phyloP scores from a whole-genome alignment of 805 yeast genomes.

The Suhomyces prunicola region DNA sequence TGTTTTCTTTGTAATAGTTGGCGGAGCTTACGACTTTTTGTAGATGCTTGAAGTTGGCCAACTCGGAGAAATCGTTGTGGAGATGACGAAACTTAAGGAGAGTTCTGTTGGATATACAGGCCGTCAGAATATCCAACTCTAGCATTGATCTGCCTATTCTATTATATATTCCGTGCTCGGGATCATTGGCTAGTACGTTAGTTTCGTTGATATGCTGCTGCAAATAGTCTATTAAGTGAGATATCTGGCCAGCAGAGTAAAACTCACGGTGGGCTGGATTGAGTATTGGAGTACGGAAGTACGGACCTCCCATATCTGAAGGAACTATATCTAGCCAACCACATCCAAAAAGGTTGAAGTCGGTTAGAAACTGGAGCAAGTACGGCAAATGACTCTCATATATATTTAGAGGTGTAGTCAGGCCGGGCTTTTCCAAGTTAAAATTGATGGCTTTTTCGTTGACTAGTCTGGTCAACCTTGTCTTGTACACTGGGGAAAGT shows the following conservation, averaged over 20 bases:
- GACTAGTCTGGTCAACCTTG: conserved; percentile 50
- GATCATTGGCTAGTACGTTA: conserved; percentile 27
- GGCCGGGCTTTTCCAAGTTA: background rate
- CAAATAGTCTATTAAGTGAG: conserved; percentile 15
- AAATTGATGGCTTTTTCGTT: conserved; percentile 20
- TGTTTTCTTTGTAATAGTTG: background rate
- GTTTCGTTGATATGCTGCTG: conserved; percentile 16
- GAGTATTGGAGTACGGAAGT: conserved; percentile 56
- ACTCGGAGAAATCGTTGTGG: conserved; percentile 50
- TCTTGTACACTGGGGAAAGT: conserved; percentile 56
- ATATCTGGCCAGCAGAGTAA: conserved; percentile 2
- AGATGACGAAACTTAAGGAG: conserved; percentile 42
- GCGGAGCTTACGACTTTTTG: background rate
- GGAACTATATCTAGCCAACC: conserved; percentile 58
- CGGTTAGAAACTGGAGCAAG: conserved; percentile 72
- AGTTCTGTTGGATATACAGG: conserved; percentile 56
- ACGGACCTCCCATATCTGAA: conserved; percentile 10
- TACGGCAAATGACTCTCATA: conserved; percentile 83
- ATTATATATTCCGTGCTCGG: conserved; percentile 23
- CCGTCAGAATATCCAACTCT: conserved; percentile 69
- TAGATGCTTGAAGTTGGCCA: conserved; percentile 11
- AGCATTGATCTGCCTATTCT: conserved; percentile 61
- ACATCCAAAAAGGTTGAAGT: conserved; percentile 82
- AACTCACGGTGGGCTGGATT: conserved; percentile 9
- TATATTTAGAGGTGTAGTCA: conserved; percentile 8